phyloP scores from a whole-genome alignment of 208 protist genomes.

The Leishmania gerbilli region DNA sequence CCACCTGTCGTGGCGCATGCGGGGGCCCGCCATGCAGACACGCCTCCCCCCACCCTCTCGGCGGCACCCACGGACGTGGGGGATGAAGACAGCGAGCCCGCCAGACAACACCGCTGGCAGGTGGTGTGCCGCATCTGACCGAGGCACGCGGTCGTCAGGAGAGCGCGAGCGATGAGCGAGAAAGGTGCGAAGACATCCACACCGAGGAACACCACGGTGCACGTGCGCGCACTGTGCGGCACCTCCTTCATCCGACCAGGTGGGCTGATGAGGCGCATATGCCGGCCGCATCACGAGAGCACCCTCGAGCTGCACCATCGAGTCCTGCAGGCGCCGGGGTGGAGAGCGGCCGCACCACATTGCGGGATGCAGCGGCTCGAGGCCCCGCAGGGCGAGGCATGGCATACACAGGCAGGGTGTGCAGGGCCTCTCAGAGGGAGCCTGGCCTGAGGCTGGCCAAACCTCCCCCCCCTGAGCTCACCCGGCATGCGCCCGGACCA shows the following conservation, averaged over 20 bases:
- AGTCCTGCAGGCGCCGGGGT: not conserved
- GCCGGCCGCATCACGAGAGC: not conserved
- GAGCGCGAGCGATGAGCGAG: not conserved
- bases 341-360: not conserved
- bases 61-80: not conserved
- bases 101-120: not conserved
- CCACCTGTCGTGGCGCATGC: not conserved
- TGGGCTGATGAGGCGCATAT: not conserved
- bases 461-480: not conserved
- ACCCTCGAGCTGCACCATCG: not conserved
- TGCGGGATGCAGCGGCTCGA: not conserved
- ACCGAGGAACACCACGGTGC: not conserved
- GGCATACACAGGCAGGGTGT: not conserved
- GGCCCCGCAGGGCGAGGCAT: not conserved
- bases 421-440: not conserved
- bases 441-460: not conserved
- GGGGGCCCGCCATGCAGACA: not conserved
- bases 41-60: not conserved
- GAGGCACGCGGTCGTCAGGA: not conserved
- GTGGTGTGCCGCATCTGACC: not conserved
- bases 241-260: not conserved
- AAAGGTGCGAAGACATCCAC: not conserved
- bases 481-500: not conserved
- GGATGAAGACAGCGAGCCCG: not conserved
- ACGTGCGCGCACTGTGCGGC: not conserved